Evolutionary conservation across 768 basidiomycete genomes (phyloP).

Genomic region (Dacryopinax spathularia): DNA sequence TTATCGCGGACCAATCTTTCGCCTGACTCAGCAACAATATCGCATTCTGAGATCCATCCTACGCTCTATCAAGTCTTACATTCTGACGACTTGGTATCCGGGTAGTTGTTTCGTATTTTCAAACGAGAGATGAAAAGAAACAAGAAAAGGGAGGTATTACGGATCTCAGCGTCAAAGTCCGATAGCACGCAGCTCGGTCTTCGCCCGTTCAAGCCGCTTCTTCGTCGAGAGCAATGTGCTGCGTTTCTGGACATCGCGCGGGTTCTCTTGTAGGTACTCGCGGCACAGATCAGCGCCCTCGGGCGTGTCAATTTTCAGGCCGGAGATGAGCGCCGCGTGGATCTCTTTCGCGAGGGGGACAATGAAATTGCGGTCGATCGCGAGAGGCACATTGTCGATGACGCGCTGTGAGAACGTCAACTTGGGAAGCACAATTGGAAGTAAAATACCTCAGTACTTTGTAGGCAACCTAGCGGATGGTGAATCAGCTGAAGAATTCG

Average conservation of each 20-base stretch:
- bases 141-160: not conserved
- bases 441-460: not conserved
- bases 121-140: not conserved
- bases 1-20: too few relatives aligned
- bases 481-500: not conserved
- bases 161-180: too few relatives aligned
- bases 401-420: conserved; percentile 29
- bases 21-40: too few relatives aligned
- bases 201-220: not conserved
- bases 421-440: not conserved
- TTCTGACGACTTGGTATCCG: too few relatives aligned
- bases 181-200: not conserved
- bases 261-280: conserved; percentile 21
- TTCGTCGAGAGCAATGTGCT: not conserved
- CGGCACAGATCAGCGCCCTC: conserved; percentile 41
- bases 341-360: conserved; percentile 26
- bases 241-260: not conserved
- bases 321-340: conserved; percentile 25
- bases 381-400: conserved; percentile 39
- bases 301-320: conserved; percentile 13
- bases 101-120: too few relatives aligned
- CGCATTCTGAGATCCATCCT: too few relatives aligned
- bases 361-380: conserved; percentile 35
- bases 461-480: not conserved
- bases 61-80: too few relatives aligned